Conservation (phyloP, 2,329 filamentous ascomycete species). For the Hymenoscyphus albidus region DNA sequence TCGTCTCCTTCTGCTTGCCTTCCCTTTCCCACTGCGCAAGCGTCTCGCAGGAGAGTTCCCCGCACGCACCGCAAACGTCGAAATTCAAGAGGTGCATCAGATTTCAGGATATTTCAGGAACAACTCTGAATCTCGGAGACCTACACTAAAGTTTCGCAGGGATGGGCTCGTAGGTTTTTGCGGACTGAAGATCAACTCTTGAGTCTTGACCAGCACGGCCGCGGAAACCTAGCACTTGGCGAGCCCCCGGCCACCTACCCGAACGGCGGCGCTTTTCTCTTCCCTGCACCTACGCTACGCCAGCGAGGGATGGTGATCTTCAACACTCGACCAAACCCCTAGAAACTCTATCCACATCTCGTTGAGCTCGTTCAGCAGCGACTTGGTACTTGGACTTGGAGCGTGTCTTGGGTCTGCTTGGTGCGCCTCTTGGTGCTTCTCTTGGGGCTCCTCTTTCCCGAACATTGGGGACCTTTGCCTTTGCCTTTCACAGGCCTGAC, state of each 20-base stretch:
- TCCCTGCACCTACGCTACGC: too few relatives aligned
- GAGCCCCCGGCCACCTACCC: neutral
- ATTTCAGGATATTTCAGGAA: neutral
- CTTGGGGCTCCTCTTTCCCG: neutral
- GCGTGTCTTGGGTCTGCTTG: neutral
- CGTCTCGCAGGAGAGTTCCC: neutral
- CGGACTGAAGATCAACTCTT: constrained; percentile 21
- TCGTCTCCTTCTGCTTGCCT: too few relatives aligned
- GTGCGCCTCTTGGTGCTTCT: neutral
- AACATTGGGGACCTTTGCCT: neutral
- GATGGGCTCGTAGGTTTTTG: neutral
- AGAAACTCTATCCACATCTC: neutral
- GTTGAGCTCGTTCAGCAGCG: neutral
- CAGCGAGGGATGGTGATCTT: too few relatives aligned
- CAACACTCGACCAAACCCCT: too few relatives aligned
- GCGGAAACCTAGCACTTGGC: neutral
- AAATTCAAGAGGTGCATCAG: constrained; percentile 7
- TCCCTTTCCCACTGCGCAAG: neutral
- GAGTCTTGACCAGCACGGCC: neutral
- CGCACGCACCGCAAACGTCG: constrained; percentile 8
- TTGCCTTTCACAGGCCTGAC: neutral
- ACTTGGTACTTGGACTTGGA: neutral
- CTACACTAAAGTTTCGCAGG: constrained; percentile 12
- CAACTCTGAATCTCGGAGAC: constrained; percentile 23
- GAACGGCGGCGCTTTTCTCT: neutral